A percentile compares a stretch with the other conserved stretches of the same genome.
These are phyloP conservation scores for Oemleria cerasiformis DNA, from an alignment of 306 rosid genomes.

Conservation along the genomic window DNA sequence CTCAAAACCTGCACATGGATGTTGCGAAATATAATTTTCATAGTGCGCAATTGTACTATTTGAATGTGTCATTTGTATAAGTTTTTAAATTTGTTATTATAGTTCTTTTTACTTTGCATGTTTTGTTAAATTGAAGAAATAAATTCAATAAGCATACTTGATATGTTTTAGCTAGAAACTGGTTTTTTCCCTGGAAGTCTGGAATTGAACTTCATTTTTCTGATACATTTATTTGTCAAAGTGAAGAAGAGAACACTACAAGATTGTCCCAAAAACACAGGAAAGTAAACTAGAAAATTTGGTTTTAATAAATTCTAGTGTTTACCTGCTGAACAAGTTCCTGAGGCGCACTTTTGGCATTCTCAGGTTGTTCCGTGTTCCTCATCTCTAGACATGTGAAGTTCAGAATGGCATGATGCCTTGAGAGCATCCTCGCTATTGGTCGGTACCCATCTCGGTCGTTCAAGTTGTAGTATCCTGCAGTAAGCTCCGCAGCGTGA, in stretches of 20 bases:
- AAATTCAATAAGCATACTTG: background rate
- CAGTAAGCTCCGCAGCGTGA: conserved; percentile 87
- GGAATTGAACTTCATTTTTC: background rate
- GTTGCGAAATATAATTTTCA: background rate
- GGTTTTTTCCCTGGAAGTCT: background rate
- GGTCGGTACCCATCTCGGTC: conserved; percentile 88
- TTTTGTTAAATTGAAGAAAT: background rate
- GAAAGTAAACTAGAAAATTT: background rate
- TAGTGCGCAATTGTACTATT: background rate
- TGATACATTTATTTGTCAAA: background rate
- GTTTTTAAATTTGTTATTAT: background rate
- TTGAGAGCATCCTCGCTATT: conserved; percentile 69
- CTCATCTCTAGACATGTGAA: conserved; percentile 93
- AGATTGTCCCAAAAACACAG: background rate
- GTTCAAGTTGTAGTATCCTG: conserved; percentile 80
- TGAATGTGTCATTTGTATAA: background rate
- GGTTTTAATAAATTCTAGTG: conserved; percentile 6
- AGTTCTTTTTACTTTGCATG: background rate
- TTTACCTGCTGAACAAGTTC: conserved; percentile 85
- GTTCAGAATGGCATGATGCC: conserved; percentile 71
- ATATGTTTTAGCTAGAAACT: background rate
- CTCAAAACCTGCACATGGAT: conserved; percentile 51
- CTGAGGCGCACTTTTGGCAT: conserved; percentile 62
- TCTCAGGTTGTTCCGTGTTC: conserved; percentile 55
- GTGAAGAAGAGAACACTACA: background rate